A percentile compares a stretch with the other conserved stretches of the same genome.
Evolutionary conservation across 768 basidiomycete species (phyloP).

Genomic region (Leccinum rimulosum): DNA sequence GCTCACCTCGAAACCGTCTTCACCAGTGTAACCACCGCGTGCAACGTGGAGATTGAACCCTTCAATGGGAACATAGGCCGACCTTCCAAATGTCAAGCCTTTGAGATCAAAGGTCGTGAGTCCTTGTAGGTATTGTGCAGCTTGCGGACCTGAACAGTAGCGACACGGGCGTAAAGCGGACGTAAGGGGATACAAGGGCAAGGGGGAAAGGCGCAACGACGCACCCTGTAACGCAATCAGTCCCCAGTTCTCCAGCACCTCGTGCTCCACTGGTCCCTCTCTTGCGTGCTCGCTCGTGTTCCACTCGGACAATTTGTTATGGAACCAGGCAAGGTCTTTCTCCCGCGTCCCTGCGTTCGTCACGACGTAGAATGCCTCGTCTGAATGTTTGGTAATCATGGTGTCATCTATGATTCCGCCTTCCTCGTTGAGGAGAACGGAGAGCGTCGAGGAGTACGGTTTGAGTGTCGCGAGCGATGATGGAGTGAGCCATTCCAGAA

Average conservation of each 20-base stretch:
- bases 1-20: slow-evolving; percentile 92
- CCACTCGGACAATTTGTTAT: slow-evolving; percentile 69
- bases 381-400: slow-evolving; percentile 81
- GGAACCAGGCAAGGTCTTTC: slow-evolving; percentile 79
- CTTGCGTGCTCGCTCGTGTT: slow-evolving; percentile 53
- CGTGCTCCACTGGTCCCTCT: slow-evolving; percentile 69
- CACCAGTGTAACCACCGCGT: slow-evolving; percentile 95
- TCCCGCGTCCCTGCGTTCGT: slow-evolving; percentile 91
- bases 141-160: slow-evolving; percentile 62
- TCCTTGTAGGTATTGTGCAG: slow-evolving; percentile 75
- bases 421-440: slow-evolving; percentile 80
- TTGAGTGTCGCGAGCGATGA: slow-evolving; percentile 69
- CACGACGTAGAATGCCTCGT: slow-evolving; percentile 86
- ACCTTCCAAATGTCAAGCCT: slow-evolving; percentile 79
- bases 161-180: background rate
- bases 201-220: slow-evolving; percentile 13
- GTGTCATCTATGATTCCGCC: slow-evolving; percentile 98
- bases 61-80: slow-evolving; percentile 76
- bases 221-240: slow-evolving; percentile 87
- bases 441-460: slow-evolving; percentile 79
- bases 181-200: background rate
- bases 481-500: slow-evolving; percentile 89
- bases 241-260: slow-evolving; percentile 82
- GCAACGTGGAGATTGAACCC: slow-evolving; percentile 70
- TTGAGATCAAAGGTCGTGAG: slow-evolving; percentile 74